Evolutionary conservation across 768 basidiomycete genomes (phyloP), one percentile per base, ranked within the genome.

Genomic region (Suillus plorans): DNA sequence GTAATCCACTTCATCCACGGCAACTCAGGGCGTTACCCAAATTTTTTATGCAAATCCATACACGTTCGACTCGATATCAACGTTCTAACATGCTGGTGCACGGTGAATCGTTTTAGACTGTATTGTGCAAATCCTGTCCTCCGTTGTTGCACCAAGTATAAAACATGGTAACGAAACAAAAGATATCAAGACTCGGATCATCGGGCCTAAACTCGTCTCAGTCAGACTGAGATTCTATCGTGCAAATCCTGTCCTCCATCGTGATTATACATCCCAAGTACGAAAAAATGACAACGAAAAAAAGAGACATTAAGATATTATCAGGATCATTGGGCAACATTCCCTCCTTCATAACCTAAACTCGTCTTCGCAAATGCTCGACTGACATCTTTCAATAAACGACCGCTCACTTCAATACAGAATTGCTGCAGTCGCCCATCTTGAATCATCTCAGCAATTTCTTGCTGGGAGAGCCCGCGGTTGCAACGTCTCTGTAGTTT

Each of bases 401-500:
- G 70, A n/a, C 73, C 69, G 14, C 67, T 70, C 14, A 84, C 69
- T 61, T 80, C 75, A 39, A 84, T 68, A 39, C 79, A 80, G 36
- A 87, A 73, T 60, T 85, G 84, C 62, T 74, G 73, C n/a, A 88
- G 73, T 28, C 71, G 74, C 9, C 81, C 80, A 34, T 65, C 67
- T 25, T 80, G 77, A 18, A 89, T 72, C 68, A 76, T 75, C 20
- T 63, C 70, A 3, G 53, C 64, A 52, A 87, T 76, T 14, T 80
- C 78, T 18, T 65, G 66, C 45, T 76, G 75, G 22, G 74, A 69
- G 31, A 76, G 62, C 64, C 69, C 68, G 16, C 70, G 73, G n/a
- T 72, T 70, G 52, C 78, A 80, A 16, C 78, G 78, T 53, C 75
- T 73, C 66, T 71, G 62, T 25, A 83, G 70, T 52, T 80, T 78